Evolutionary conservation across 306 rosid species (phyloP).

Genomic region (Cicer judaicum): DNA sequence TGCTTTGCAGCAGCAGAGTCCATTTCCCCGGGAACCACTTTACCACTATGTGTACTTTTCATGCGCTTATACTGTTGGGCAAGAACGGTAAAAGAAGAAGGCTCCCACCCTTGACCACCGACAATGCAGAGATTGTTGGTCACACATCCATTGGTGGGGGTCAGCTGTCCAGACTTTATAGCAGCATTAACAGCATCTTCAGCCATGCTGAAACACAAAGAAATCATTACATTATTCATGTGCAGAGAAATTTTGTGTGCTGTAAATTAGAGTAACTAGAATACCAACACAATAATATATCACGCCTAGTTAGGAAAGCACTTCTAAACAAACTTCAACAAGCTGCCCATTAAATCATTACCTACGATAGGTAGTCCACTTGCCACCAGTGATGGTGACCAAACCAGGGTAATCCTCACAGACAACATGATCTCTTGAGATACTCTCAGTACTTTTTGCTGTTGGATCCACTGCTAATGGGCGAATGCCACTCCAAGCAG

Average conservation of each 20-base stretch:
- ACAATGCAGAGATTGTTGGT: constrained; percentile 66
- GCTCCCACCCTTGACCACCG: constrained; percentile 97
- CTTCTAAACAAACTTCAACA: constrained; percentile 42
- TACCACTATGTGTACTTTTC: constrained; percentile 77
- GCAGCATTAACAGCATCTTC: constrained; percentile 98
- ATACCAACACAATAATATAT: background rate
- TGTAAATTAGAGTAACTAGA: constrained; percentile 36
- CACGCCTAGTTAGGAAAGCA: constrained; percentile 38
- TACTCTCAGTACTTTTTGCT: constrained; percentile 85
- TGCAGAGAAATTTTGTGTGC: constrained; percentile 33
- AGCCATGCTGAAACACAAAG: constrained; percentile 84
- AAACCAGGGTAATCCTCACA: constrained; percentile 95
- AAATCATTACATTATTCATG: constrained; percentile 44
- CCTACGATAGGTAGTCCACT: constrained; percentile 99
- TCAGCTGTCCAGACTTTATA: constrained; percentile 88
- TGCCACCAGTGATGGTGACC: constrained; percentile 98
- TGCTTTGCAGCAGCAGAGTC: constrained; percentile 89
- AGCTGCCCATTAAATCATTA: constrained; percentile 48
- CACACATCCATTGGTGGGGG: constrained; percentile 66
- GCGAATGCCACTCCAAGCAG: constrained; percentile 99
- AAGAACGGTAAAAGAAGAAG: constrained; percentile 84
- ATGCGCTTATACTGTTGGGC: constrained; percentile 91
- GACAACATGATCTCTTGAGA: constrained; percentile 99
- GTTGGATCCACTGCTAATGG: constrained; percentile 93
- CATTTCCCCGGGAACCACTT: constrained; percentile 92